A percentile compares a stretch with the other conserved stretches of the same genome.
phyloP scores from a whole-genome alignment of 257 asterid species.

The Penstemon eatonii region DNA sequence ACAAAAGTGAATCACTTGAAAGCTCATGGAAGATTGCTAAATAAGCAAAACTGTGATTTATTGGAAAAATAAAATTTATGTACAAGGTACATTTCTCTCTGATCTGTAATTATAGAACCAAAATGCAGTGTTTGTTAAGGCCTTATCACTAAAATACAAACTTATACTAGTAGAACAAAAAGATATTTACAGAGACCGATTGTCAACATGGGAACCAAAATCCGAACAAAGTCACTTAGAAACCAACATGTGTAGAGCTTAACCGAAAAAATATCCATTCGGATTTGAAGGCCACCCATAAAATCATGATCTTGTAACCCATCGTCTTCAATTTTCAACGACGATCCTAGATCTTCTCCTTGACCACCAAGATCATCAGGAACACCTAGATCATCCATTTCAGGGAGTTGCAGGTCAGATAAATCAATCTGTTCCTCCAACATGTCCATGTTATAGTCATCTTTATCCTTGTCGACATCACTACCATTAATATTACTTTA shows the following conservation, averaged over 20 bases:
- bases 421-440: constrained; percentile 88
- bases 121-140: not conserved
- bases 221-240: constrained; percentile 34
- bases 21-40: not conserved
- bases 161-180: not conserved
- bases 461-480: constrained; percentile 44
- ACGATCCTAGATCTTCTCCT: constrained; percentile 82
- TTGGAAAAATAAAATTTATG: not conserved
- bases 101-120: not conserved
- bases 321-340: constrained; percentile 58
- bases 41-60: not conserved
- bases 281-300: constrained; percentile 52
- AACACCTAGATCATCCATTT: constrained; percentile 66
- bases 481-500: constrained; percentile 47
- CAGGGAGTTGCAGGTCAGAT: constrained; percentile 80
- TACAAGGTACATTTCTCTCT: not conserved
- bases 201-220: constrained; percentile 33
- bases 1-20: not conserved
- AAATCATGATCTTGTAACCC: constrained; percentile 53
- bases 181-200: not conserved
- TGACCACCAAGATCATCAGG: constrained; percentile 68
- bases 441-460: constrained; percentile 43
- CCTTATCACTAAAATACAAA: not conserved
- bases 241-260: constrained; percentile 35
- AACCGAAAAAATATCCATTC: constrained; percentile 57